A percentile compares a stretch with the other conserved stretches of the same genome.
phyloP scores from a whole-genome alignment of 495 filamentous ascomycete genomes.

The Penicillium bovifimosum region DNA sequence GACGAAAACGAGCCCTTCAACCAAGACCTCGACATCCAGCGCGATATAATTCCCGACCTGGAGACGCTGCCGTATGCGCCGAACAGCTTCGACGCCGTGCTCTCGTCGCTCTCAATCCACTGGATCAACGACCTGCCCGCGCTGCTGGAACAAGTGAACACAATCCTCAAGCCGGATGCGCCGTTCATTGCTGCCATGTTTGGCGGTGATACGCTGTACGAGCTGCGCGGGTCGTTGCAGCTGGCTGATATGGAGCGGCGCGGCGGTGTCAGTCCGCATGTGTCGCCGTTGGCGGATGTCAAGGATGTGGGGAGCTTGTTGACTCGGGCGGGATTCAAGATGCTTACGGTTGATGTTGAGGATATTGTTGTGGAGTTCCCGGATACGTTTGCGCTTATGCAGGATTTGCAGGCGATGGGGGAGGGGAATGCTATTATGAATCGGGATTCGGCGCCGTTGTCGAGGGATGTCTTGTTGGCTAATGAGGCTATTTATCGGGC shows the following conservation, averaged over 20 bases:
- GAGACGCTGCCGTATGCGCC: constrained; percentile 72
- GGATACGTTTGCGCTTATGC: constrained; percentile 85
- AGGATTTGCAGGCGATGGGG: constrained; percentile 90
- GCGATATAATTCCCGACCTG: constrained; percentile 61
- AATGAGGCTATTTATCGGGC: constrained; percentile 83
- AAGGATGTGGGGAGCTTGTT: constrained; percentile 85
- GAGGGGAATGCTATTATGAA: constrained; percentile 82
- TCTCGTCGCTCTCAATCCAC: constrained; percentile 84
- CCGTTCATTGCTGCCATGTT: constrained; percentile 96
- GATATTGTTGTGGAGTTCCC: constrained; percentile 96
- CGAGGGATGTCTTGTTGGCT: constrained; percentile 79
- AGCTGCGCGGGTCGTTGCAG: constrained; percentile 90
- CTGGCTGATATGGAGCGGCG: constrained; percentile 83
- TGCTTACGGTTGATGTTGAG: constrained; percentile 95
- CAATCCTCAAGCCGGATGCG: constrained; percentile 78
- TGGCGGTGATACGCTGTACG: constrained; percentile 89
- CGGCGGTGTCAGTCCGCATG: constrained; percentile 81
- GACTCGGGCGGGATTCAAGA: constrained; percentile 82
- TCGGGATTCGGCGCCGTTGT: constrained; percentile 68
- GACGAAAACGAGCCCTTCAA: constrained; percentile 77
- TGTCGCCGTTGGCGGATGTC: constrained; percentile 87
- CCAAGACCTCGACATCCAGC: constrained; percentile 58
- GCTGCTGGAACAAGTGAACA: constrained; percentile 72
- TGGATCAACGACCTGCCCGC: constrained; percentile 97
- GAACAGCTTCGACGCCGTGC: constrained; percentile 79